These are phyloP conservation scores for Ogataea philodendri DNA, from an alignment of 805 yeast species.

Conservation along the genomic window DNA sequence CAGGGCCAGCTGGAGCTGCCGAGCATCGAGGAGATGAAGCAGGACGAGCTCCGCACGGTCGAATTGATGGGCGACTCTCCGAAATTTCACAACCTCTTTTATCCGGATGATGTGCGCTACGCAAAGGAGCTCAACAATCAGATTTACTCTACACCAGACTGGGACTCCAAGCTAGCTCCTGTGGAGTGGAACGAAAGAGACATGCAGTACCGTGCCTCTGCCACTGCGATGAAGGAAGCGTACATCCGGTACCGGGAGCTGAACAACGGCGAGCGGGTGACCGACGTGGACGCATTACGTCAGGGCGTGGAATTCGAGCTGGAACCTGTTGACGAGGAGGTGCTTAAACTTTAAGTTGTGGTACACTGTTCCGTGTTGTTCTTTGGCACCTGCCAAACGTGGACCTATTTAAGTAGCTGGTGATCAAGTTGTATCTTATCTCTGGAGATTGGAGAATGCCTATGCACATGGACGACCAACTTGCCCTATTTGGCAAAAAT, in stretches of 20 bases:
- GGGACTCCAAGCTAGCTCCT: conserved; percentile 46
- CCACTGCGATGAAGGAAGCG: conserved; percentile 46
- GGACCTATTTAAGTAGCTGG: too few species aligned
- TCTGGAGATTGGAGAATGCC: too few species aligned
- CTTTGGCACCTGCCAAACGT: too few species aligned
- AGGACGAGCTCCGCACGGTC: conserved; percentile 40
- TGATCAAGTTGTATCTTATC: too few species aligned
- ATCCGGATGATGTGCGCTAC: conserved; percentile 59
- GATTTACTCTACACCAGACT: conserved; percentile 23
- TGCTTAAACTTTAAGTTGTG: conserved; percentile 2
- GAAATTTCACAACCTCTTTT: conserved; percentile 48
- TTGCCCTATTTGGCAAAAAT: conserved; percentile 5
- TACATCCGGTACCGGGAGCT: conserved; percentile 40
- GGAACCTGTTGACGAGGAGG: conserved; percentile 13
- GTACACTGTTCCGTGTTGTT: too few species aligned
- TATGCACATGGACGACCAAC: too few species aligned
- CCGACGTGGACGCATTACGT: conserved; percentile 9
- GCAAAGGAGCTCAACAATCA: conserved; percentile 41
- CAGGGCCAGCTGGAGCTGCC: conserved; percentile 55
- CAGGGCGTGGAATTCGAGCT: conserved; percentile 16
- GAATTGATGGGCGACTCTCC: conserved; percentile 44
- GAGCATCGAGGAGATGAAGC: conserved; percentile 41
- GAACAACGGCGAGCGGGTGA: conserved; percentile 33
- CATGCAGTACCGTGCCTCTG: conserved; percentile 41
- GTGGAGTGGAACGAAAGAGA: conserved; percentile 52